These are phyloP conservation scores for Tritrichomonas foetus DNA, from an alignment of 208 protist genomes.

Conservation along the genomic window DNA sequence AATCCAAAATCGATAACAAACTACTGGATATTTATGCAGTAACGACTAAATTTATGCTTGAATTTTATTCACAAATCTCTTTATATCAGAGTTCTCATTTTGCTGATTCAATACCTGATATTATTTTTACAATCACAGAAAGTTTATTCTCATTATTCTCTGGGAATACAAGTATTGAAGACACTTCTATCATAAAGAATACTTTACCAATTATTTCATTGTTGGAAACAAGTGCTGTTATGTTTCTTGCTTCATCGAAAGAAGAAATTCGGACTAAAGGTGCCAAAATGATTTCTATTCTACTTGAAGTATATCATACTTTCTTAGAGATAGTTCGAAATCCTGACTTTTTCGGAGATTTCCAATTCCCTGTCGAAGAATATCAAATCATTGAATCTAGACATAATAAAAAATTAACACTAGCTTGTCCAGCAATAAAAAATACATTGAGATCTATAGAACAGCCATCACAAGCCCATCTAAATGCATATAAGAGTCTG, in stretches of 20 bases:
- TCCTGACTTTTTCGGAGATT: background rate
- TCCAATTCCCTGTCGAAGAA: background rate
- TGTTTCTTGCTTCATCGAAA: background rate
- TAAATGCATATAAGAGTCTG: background rate
- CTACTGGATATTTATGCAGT: background rate
- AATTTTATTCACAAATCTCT: background rate
- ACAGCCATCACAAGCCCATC: background rate
- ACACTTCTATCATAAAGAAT: background rate
- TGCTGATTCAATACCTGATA: background rate
- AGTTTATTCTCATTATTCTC: background rate
- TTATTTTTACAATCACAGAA: background rate
- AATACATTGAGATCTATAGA: background rate
- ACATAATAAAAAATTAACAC: background rate
- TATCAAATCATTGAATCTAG: background rate
- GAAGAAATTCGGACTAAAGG: background rate
- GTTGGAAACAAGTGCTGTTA: background rate
- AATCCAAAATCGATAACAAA: background rate
- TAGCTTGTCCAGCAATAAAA: background rate
- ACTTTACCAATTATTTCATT: background rate
- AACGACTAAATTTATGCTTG: background rate
- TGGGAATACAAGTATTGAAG: background rate
- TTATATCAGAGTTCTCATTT: background rate
- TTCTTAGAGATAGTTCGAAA: background rate
- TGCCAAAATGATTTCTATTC: background rate
- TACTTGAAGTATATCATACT: background rate